A percentile compares a stretch with the other conserved stretches of the same genome.
Conservation (phyloP, 306 rosid genomes). For the Lupinus albus region DNA sequence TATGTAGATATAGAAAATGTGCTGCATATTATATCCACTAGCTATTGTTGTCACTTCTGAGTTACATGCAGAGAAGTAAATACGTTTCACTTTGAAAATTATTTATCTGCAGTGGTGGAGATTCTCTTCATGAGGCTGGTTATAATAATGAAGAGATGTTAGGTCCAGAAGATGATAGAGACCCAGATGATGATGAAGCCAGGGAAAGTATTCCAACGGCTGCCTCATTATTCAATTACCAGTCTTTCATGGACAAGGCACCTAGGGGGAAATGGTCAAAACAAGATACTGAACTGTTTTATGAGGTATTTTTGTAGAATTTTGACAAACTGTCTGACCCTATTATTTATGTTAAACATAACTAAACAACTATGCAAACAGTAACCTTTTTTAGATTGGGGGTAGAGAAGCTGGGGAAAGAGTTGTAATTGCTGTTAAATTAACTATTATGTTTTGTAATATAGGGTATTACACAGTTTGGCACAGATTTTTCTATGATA, state of each 20-base stretch:
- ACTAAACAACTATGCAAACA: too few species aligned
- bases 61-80: conserved; percentile 19
- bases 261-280: conserved; percentile 77
- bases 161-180: conserved; percentile 63
- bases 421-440: neutral
- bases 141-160: conserved; percentile 48
- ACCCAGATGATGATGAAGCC: conserved; percentile 54
- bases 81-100: conserved; percentile 28
- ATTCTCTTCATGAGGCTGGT: conserved; percentile 42
- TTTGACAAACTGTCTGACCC: conserved; percentile 16
- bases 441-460: conserved; percentile 26
- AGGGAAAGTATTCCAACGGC: conserved; percentile 42
- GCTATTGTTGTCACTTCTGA: conserved; percentile 31
- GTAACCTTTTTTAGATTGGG: neutral
- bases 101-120: conserved; percentile 54
- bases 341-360: conserved; percentile 6
- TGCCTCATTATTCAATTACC: conserved; percentile 60
- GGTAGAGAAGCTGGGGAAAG: conserved; percentile 20
- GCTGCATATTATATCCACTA: conserved; percentile 24
- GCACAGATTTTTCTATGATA: conserved; percentile 77
- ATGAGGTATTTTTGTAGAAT: conserved; percentile 57
- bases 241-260: conserved; percentile 72
- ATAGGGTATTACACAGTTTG: conserved; percentile 74
- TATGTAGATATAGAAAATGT: conserved; percentile 15
- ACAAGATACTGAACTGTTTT: conserved; percentile 78